Conservation (phyloP, 306 rosid genomes). For the Pyrus betulifolia region DNA sequence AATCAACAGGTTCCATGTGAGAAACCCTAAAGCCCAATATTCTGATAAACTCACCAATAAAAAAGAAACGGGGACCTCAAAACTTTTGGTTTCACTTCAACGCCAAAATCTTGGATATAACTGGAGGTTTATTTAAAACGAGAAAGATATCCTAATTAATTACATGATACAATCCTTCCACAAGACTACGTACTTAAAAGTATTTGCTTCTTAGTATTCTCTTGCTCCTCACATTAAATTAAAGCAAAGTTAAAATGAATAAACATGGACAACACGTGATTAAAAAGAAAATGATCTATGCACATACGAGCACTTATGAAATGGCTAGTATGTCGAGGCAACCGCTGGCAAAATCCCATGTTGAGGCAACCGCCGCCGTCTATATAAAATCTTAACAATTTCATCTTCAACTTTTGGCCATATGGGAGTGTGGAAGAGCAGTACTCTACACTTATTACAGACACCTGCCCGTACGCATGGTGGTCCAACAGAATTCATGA, state of each 20-base stretch:
- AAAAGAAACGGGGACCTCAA: too few relatives aligned
- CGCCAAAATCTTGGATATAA: neutral
- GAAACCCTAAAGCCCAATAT: neutral
- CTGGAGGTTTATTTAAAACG: too few relatives aligned
- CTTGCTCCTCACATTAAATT: too few relatives aligned
- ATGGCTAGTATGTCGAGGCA: neutral
- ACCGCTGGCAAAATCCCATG: neutral
- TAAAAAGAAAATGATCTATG: too few relatives aligned
- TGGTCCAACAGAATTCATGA: conserved; percentile 23
- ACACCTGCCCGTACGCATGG: conserved; percentile 17
- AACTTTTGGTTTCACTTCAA: neutral
- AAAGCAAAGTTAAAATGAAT: too few relatives aligned
- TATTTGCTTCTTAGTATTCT: neutral
- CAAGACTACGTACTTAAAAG: neutral
- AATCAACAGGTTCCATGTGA: too few relatives aligned
- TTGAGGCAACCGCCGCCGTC: too few relatives aligned
- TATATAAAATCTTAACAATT: neutral
- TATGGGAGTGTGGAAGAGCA: conserved; percentile 1
- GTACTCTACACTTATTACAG: conserved; percentile 1
- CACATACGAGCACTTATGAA: too few relatives aligned
- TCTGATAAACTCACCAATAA: neutral
- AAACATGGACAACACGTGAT: neutral
- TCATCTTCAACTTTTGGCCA: neutral
- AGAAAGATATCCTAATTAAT: neutral
- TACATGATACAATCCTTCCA: neutral